A percentile compares a stretch with the other conserved stretches of the same genome.
phyloP scores from a whole-genome alignment of 106 monocot genomes.

The Agapanthus africanus region DNA sequence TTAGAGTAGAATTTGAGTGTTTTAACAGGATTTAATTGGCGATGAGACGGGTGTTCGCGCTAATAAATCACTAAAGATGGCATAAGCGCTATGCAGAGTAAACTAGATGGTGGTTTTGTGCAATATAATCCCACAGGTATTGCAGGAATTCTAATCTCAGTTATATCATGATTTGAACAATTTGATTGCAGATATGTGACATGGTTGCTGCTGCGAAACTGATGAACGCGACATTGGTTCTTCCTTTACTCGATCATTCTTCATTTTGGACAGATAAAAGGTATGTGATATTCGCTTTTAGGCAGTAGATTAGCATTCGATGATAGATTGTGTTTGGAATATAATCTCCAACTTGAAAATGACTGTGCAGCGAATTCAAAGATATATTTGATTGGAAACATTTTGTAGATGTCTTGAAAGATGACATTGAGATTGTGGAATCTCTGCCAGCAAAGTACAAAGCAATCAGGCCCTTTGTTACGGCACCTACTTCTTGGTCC shows the following conservation, averaged over 20 bases:
- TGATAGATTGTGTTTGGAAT: background rate
- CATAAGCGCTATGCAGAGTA: no score
- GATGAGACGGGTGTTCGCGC: no score
- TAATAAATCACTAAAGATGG: no score
- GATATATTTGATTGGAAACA: slow-evolving; percentile 61
- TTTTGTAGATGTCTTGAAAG: slow-evolving; percentile 39
- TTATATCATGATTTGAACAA: no score
- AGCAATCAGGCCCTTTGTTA: slow-evolving; percentile 14
- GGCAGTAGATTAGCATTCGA: background rate
- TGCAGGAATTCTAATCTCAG: no score
- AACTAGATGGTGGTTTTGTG: no score
- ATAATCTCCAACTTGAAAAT: background rate
- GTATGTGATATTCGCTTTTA: slow-evolving; percentile 9
- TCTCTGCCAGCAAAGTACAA: slow-evolving; percentile 32
- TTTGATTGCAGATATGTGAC: slow-evolving; percentile 24
- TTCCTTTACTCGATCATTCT: slow-evolving; percentile 46
- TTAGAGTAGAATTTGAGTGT: no score
- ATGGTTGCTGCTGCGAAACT: slow-evolving; percentile 40
- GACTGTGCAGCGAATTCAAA: slow-evolving; percentile 45
- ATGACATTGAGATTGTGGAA: slow-evolving; percentile 53
- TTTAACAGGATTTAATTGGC: no score
- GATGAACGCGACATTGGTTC: slow-evolving; percentile 62
- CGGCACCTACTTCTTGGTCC: slow-evolving; percentile 59
- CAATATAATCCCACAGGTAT: no score
- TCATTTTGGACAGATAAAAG: slow-evolving; percentile 71